phyloP scores from a whole-genome alignment of 1,139 yeast genomes.

The Pichia sp. region DNA sequence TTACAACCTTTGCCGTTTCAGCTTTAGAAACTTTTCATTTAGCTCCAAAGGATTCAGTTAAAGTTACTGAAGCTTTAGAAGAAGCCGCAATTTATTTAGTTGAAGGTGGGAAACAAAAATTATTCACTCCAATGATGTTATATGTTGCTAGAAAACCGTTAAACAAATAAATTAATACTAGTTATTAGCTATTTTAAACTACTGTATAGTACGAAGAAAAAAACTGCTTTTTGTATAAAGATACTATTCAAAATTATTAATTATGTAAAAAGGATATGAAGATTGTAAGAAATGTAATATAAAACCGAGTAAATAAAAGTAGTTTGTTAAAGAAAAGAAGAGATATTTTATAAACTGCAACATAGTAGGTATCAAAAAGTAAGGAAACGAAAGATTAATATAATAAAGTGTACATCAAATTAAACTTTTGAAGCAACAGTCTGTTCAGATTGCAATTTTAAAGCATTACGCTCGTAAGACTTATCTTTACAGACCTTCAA shows the following conservation, averaged over 20 bases:
- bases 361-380: not conserved
- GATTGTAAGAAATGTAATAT: not conserved
- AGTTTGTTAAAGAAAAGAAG: not conserved
- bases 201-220: not conserved
- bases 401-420: not conserved
- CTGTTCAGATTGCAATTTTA: constrained; percentile 40
- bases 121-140: constrained; percentile 96
- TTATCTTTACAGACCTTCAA: constrained; percentile 75
- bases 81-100: constrained; percentile 96
- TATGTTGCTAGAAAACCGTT: constrained; percentile 77
- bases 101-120: constrained; percentile 80
- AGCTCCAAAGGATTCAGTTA: constrained; percentile 90
- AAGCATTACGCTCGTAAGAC: constrained; percentile 57
- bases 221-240: not conserved
- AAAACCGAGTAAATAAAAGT: not conserved
- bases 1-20: constrained; percentile 79
- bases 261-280: not conserved
- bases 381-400: not conserved
- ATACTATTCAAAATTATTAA: not conserved
- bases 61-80: constrained; percentile 89
- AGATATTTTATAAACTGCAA: not conserved
- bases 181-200: not conserved
- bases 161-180: not conserved
- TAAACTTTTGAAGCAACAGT: constrained; percentile 40
- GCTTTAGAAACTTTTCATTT: constrained; percentile 74